Evolutionary conservation across 2,329 filamentous ascomycete genomes (phyloP).

Genomic region (Daldinia sp.): DNA sequence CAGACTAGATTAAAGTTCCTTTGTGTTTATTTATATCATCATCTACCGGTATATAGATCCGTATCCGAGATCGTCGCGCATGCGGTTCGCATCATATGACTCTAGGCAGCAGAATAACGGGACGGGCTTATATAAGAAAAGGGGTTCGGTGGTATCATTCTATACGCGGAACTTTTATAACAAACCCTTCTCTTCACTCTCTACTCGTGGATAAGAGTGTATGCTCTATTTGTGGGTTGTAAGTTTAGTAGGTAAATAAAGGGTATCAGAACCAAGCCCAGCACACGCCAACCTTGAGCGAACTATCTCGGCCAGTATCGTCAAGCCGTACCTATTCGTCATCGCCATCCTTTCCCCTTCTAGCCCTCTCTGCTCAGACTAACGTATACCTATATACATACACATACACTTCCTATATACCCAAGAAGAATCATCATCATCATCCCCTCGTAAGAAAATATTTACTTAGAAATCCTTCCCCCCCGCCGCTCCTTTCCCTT

Average conservation of each 20-base stretch:
- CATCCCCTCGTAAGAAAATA: not conserved
- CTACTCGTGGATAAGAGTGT: not conserved
- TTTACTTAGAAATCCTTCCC: not conserved
- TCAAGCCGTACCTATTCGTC: not conserved
- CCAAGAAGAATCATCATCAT: not conserved
- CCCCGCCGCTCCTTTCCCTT: not conserved
- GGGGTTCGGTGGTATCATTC: not conserved
- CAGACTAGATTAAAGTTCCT: too few species aligned
- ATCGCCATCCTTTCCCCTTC: not conserved
- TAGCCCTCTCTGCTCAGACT: not conserved
- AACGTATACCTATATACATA: not conserved
- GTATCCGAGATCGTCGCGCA: slow-evolving; percentile 2
- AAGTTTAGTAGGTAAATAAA: slow-evolving; percentile 1
- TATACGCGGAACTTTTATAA: not conserved
- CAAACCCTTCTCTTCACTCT: not conserved
- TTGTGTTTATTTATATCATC: not conserved
- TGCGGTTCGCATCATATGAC: slow-evolving; percentile 7
- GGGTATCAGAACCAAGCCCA: slow-evolving; percentile 29
- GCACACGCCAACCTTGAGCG: not conserved
- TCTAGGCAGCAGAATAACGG: slow-evolving; percentile 8
- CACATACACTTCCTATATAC: not conserved
- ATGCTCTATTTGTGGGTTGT: not conserved
- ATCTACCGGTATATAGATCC: not conserved
- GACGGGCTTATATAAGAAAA: slow-evolving; percentile 2
- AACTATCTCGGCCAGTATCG: not conserved